Base-by-base conservation (phyloP, 164 flowering plant species). In the Annona cherimola region DNA sequence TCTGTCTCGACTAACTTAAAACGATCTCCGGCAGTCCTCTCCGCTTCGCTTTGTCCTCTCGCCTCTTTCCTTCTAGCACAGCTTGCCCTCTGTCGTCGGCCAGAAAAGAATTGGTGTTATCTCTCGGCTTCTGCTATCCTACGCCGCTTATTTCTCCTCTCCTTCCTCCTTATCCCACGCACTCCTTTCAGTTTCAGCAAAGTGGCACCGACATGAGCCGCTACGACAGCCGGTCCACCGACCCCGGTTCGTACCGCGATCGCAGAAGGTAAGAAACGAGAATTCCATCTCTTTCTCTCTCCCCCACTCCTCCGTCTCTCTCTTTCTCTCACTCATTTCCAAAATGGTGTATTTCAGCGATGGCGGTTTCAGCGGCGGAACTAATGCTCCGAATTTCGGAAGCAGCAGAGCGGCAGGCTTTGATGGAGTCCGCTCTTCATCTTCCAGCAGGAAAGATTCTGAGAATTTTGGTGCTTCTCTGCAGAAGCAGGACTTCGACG, bases 241-340 rank as follows among this genome's bases (percentile, higher is more conserved):
- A 94, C 87, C 91, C 97, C 63, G 73, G 76, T 65, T 94, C 97
- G 7, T 94, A 94, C 82, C 97, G 97, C 26, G 97, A 92, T 82
- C 91, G 98, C 46, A 83, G 84, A 80, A 88, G 90, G 98, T 91
- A n/a, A 64, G 41, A 62, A 66, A 41, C 40, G 1, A 16, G 4
- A 63, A 69, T 63, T 20, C 55, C 19, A 40, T 26, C 44, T 20
- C 55, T 5, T 14, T 11, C 57, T 11, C 57, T 11, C 57, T 11
- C 57, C 3, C 57, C 3, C 57, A 8, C 57, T 50, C 57, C 57
- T 50, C 57, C 5, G 9, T 50, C 50, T 45, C 50, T 45, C 50
- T 45, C 50, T 45, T 1, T 45, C 50, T 45, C 68, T n/a, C 63
- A 59, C 54, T 54, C 54, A 50, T 42, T 59, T 44, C 35, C 4